phyloP scores from a whole-genome alignment of 257 asterid genomes.

The Lithospermum erythrorhizon region DNA sequence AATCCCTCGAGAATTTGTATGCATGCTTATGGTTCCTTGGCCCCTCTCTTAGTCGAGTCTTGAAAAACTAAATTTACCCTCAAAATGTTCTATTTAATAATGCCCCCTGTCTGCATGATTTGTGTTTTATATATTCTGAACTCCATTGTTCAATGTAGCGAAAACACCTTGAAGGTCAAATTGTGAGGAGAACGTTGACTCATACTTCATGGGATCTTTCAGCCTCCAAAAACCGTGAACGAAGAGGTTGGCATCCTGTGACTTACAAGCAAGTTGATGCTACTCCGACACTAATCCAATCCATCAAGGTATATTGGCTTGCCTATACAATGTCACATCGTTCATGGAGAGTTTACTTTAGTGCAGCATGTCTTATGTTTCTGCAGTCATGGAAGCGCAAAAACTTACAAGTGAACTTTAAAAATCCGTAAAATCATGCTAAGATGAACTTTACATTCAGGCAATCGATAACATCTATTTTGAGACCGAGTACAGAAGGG shows the following conservation, averaged over 20 bases:
- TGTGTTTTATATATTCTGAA: background rate
- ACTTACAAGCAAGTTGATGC: conserved; percentile 89
- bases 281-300: conserved; percentile 53
- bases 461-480: conserved; percentile 71
- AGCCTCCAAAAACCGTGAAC: conserved; percentile 51
- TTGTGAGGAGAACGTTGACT: conserved; percentile 77
- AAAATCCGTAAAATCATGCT: background rate
- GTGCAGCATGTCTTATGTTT: background rate
- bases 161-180: conserved; percentile 58
- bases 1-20: background rate
- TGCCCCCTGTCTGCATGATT: background rate
- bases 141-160: conserved; percentile 35
- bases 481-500: conserved; percentile 88
- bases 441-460: conserved; percentile 23
- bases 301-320: conserved; percentile 60
- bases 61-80: too few relatives aligned
- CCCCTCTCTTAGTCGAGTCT: background rate
- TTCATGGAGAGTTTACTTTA: background rate
- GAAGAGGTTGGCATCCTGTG: conserved; percentile 94
- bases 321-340: background rate
- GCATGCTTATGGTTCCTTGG: background rate
- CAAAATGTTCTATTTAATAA: too few relatives aligned
- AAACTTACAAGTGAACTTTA: too few relatives aligned
- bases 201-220: conserved; percentile 89
- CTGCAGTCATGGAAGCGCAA: conserved; percentile 8